Evolutionary conservation across 1,139 yeast species (phyloP), one percentile per base, ranked within the genome.

Genomic region (Geotrichum macrosporum): DNA sequence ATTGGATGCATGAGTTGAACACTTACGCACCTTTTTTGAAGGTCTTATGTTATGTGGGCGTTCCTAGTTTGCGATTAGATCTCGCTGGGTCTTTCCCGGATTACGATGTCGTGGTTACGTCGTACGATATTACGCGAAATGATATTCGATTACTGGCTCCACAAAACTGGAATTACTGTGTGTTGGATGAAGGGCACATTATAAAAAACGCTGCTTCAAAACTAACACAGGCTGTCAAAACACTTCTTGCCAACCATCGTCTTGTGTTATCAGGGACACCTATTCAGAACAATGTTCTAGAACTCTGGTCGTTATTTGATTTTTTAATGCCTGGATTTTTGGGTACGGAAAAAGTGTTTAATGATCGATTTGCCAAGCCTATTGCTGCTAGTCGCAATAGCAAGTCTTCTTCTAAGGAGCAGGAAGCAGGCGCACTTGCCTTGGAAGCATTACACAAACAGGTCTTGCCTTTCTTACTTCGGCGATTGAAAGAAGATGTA

Each of bases 291-390:
- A 92, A 94, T 61, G 98, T 94, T 1, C 74, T 94, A 41, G 99
- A 94, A 64, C 71, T 94, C 52, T 94, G 98, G 98, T 92, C 98
- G 2, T 71, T 94, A 58, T 94, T 94, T 71, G 98, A 94, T 65
- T 94, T 88, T 65, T 73, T 94, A 64, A 94, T 94, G 98, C 99
- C 99, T 1, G 99, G 98, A 1, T 94, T 92, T 63, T 72, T 94
- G 58, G 99, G 98, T 15, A 83, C 95, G 2, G 98, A 94, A 62
- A 92, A 88, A 66, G 77, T 84, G 38, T 94, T 94, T 70, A 94
- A 89, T 59, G 97, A 89, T 54, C 81, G 92, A 56, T 94, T 89
- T 73, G 95, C 97, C 18, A 89, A 88, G 60, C 99, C 99, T 3
- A 94, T 94, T 64, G 94, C 96, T 2, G 94, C 95, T 1, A 84